Evolutionary conservation across 805 yeast species (phyloP), one percentile per base, ranked within the genome.

Genomic region (Pichia cabralensis): DNA sequence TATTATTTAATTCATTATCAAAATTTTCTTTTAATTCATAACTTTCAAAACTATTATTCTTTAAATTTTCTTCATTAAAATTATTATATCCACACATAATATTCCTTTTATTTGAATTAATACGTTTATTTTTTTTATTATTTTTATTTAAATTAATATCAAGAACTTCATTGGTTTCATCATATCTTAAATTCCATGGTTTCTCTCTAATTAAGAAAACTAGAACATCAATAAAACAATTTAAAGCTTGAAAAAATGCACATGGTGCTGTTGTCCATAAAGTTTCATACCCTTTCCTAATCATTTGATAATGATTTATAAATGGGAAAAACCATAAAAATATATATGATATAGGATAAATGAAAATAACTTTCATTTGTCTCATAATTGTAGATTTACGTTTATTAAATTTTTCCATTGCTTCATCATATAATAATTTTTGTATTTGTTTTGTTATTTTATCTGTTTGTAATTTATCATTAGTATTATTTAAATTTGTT

Each of bases 281-380:
- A 15, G 65, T 52, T 37, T 70, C 74, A 45, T 66, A 60, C 25
- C 63, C 60, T 45, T 68, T 61, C 47, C 71, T 75, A 8, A 83
- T 64, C 26, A 46, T 44, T 18, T 44, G 42, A 36, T 74, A 64
- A 47, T 80, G 81, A 23, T 73, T 63, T 5, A 78, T 68, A 40
- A 83, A 70, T 2, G 96, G 96, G 43, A 81, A 77, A 15, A 79
- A 50, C 96, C 96, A 86, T 30, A 85, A 56, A 19, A 80, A 64
- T 38, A 84, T 65, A 55, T 84, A 86, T 2, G 94, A 80, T 27
- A 80, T 60, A 3, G 96, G 96, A 52, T 86, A 86, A 30, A 86
- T 65, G 55, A 86, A 84, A 31, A 86, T 78, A 22, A 79, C 67
- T 47, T 76, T 76, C 69, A 83, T 75, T 58, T 86, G 95, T 37